A percentile compares a stretch with the other conserved stretches of the same genome.
Conservation (phyloP, 306 rosid genomes). For the Cucurbita maxima region DNA sequence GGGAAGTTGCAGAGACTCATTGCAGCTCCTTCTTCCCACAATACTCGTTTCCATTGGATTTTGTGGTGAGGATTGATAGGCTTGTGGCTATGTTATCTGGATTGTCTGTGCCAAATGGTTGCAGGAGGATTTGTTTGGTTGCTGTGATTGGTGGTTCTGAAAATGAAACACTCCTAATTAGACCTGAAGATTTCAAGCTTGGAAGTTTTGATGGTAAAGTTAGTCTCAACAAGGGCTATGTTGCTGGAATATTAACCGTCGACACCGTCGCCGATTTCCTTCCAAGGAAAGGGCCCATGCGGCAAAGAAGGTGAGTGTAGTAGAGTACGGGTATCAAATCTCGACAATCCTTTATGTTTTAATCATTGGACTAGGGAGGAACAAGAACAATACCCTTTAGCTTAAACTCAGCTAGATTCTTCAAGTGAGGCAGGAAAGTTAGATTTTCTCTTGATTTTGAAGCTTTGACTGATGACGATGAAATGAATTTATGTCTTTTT, state of each 20-base stretch:
- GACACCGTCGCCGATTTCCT: slow-evolving; percentile 95
- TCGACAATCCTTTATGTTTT: not conserved
- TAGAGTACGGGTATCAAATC: not conserved
- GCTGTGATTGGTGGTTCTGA: slow-evolving; percentile 58
- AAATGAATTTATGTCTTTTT: not conserved
- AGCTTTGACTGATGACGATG: not conserved
- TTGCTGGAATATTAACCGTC: slow-evolving; percentile 79
- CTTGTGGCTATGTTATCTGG: slow-evolving; percentile 76
- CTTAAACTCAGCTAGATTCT: not conserved
- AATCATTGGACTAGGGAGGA: not conserved
- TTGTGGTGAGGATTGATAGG: slow-evolving; percentile 76
- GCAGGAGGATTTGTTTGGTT: slow-evolving; percentile 79
- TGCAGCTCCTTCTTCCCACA: slow-evolving; percentile 98
- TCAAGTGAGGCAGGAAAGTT: not conserved
- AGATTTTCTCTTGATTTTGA: not conserved
- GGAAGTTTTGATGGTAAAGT: slow-evolving; percentile 63
- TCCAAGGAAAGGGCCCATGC: slow-evolving; percentile 67
- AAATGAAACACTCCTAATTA: slow-evolving; percentile 43
- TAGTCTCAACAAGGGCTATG: slow-evolving; percentile 74
- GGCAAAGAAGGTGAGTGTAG: slow-evolving; percentile 55
- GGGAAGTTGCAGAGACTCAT: slow-evolving; percentile 99
- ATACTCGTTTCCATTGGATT: slow-evolving; percentile 74
- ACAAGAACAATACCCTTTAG: not conserved
- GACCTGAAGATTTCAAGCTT: slow-evolving; percentile 52
- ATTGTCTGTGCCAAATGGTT: slow-evolving; percentile 59